Percentiles rank a stretch among this genome's conserved stretches.
These are phyloP conservation scores for Bryoglossum gracile DNA, from an alignment of 495 filamentous ascomycete genomes.

Conservation along the genomic window DNA sequence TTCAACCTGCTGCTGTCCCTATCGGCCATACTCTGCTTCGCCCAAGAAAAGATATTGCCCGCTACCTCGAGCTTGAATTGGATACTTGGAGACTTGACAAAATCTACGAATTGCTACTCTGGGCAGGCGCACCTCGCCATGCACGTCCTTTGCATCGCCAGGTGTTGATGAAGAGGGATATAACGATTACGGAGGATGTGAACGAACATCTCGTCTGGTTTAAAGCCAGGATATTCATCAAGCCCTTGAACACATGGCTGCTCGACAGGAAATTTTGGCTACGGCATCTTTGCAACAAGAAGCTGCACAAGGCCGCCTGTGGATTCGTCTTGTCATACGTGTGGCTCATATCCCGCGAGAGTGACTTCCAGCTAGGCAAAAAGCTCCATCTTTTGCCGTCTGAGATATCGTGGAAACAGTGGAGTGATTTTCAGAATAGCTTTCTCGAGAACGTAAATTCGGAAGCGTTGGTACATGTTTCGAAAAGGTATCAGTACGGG, in stretches of 20 bases:
- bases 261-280: slow-evolving; percentile 9
- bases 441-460: slow-evolving; percentile 14
- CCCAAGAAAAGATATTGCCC: slow-evolving; percentile 6
- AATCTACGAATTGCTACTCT: slow-evolving; percentile 6
- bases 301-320: slow-evolving; percentile 26
- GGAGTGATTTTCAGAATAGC: slow-evolving; percentile 13
- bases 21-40: slow-evolving; percentile 8
- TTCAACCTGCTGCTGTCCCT: slow-evolving; percentile 9
- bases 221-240: slow-evolving; percentile 43
- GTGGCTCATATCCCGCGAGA: slow-evolving; percentile 32
- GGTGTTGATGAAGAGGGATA: slow-evolving; percentile 33
- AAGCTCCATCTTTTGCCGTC: slow-evolving; percentile 25
- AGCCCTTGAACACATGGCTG: slow-evolving; percentile 41
- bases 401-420: slow-evolving; percentile 21
- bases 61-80: slow-evolving; percentile 10
- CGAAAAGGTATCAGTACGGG: slow-evolving; percentile 32
- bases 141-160: slow-evolving; percentile 38
- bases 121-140: slow-evolving; percentile 16
- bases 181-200: slow-evolving; percentile 40
- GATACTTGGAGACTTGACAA: slow-evolving; percentile 4
- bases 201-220: slow-evolving; percentile 51
- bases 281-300: slow-evolving; percentile 8
- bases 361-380: slow-evolving; percentile 34
- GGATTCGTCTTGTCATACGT: slow-evolving; percentile 39
- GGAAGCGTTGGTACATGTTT: slow-evolving; percentile 4